A percentile compares a stretch with the other conserved stretches of the same genome.
Evolutionary conservation across 305 asterid genomes (phyloP).

Genomic region (Petunia hybrid): DNA sequence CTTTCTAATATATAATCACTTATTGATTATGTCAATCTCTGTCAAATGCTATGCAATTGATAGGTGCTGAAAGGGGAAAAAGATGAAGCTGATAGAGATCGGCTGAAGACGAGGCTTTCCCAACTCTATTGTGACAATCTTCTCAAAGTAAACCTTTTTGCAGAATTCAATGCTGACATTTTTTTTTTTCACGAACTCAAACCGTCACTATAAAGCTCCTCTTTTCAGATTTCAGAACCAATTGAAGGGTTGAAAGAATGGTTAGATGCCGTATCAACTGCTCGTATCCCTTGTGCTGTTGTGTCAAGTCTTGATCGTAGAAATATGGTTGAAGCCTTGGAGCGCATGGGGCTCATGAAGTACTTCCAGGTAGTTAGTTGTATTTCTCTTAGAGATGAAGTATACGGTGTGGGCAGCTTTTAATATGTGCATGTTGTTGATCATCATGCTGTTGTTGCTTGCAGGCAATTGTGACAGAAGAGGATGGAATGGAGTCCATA

Average conservation of each 20-base stretch:
- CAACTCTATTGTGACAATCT: slow-evolving; percentile 76
- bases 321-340: slow-evolving; percentile 75
- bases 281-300: slow-evolving; percentile 94
- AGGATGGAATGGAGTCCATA: slow-evolving; percentile 95
- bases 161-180: background rate
- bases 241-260: slow-evolving; percentile 87
- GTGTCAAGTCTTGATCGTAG: slow-evolving; percentile 91
- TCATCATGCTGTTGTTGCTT: slow-evolving; percentile 44
- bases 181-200: background rate
- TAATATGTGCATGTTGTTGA: slow-evolving; percentile 9
- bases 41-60: slow-evolving; percentile 32
- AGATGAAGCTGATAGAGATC: slow-evolving; percentile 61
- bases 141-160: slow-evolving; percentile 54
- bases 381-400: slow-evolving; percentile 10
- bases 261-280: slow-evolving; percentile 89
- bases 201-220: slow-evolving; percentile 7
- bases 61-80: slow-evolving; percentile 75
- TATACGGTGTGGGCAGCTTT: background rate
- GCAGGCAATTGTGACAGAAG: slow-evolving; percentile 90
- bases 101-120: slow-evolving; percentile 77
- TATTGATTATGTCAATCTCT: background rate
- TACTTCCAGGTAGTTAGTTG: slow-evolving; percentile 70
- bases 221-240: slow-evolving; percentile 75
- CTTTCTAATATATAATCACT: background rate
- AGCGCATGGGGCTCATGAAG: slow-evolving; percentile 80